Base-by-base conservation (phyloP, 2,329 filamentous ascomycete species). In the Xylaria sp. region DNA sequence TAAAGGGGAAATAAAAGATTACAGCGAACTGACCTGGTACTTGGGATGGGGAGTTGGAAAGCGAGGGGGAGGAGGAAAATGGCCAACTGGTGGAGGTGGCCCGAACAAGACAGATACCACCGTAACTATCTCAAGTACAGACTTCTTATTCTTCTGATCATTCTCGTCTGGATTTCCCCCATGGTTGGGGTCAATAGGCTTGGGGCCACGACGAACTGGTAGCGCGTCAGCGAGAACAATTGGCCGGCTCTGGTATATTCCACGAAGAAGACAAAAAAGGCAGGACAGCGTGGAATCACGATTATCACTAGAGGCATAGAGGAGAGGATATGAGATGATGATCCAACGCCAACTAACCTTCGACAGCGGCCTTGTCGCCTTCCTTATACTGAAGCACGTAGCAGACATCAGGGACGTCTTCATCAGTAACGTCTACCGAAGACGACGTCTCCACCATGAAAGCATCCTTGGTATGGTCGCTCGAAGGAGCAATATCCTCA, bases 81-180 rank as follows among this genome's bases (percentile, higher is more conserved):
- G 15, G 67, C 62, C 25, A 68, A 63, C 19, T 40, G 25, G 49
- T 58, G 21, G 57, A 67, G 38, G 59, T 12, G 28, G 47, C 1
- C 68, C 47, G 15, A 69, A 14, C 2, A 61, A 57, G 12, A 68
- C 69, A 42, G 74, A 75, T 37, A 82, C 73, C 19, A 74, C 74
- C 8, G 79, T 81, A 25, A 80, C 63, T 53, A 82, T 79, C 66
- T 82, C 79, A n/a, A 82, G 70, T 12, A 82, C 71, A 1, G 79
- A 76, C 57, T 75, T 73, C 47, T 54, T 57, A n/a, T 17, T 43
- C 4, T 45, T 55, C 19, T 60, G 35, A 11, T 40, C 5, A 14
- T 66, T 55, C 11, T 71, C 62, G 0, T 70, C 70, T n/a, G 70
- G 66, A 28, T 70, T 61, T 3, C 71, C 70, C 37, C 73, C 71